Conservation (phyloP, 176 grass and related monocot species). For the Chloris gayana region DNA sequence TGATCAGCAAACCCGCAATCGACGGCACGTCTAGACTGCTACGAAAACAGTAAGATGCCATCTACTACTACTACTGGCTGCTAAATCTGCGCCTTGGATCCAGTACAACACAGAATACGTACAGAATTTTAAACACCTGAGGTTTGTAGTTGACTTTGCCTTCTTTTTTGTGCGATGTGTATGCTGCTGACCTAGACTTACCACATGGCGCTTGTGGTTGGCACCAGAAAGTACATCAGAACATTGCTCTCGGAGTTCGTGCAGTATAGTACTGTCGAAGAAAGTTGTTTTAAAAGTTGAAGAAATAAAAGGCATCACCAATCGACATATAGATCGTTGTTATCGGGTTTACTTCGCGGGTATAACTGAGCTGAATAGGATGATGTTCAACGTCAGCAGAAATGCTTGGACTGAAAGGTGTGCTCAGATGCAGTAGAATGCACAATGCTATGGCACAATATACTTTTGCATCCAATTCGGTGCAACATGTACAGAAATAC, state of each 20-base stretch:
- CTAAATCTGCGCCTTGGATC: background rate
- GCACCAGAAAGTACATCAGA: background rate
- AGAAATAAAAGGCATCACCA: background rate
- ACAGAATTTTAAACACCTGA: background rate
- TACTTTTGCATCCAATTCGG: background rate
- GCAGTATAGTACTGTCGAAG: background rate
- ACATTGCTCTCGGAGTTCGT: background rate
- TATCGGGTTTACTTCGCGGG: background rate
- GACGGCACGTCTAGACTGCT: background rate
- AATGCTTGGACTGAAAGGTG: background rate
- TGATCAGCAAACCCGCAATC: background rate
- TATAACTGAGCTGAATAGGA: background rate
- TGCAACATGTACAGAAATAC: background rate
- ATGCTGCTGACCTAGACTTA: slow-evolving; percentile 1
- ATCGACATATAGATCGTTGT: background rate
- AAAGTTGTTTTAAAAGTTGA: background rate
- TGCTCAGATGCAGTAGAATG: background rate
- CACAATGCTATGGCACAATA: background rate
- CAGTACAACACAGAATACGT: too few species aligned
- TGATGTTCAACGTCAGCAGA: background rate
- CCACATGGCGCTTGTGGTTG: too few species aligned
- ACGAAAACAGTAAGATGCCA: background rate
- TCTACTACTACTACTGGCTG: background rate
- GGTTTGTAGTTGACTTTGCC: slow-evolving; percentile 21
- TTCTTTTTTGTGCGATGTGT: background rate